Conservation (phyloP, 371 early-diverging fungal species). For the Mortierella sp. region DNA sequence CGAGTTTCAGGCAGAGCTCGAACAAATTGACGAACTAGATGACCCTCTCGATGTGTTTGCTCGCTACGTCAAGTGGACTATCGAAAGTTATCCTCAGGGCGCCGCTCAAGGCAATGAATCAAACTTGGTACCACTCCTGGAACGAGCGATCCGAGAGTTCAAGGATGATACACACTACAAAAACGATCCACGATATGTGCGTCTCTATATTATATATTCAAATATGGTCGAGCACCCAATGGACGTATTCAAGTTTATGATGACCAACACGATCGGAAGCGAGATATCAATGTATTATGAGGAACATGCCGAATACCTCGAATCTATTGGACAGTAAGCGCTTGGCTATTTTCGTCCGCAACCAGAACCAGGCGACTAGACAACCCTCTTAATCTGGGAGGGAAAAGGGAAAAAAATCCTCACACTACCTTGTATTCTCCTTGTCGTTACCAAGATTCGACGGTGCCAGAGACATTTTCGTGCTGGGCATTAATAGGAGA, state of each 20-base stretch:
- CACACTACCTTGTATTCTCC: background rate
- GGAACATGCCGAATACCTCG: conserved; percentile 77
- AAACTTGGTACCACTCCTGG: conserved; percentile 64
- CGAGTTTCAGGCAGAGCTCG: conserved; percentile 61
- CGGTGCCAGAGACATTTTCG: conserved; percentile 62
- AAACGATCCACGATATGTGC: conserved; percentile 81
- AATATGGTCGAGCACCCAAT: conserved; percentile 62
- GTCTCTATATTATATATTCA: conserved; percentile 78
- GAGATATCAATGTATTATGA: conserved; percentile 77
- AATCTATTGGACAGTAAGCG: conserved; percentile 59
- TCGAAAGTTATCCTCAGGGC: conserved; percentile 71
- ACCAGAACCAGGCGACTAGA: no score
- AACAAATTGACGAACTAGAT: conserved; percentile 60
- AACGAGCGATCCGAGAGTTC: conserved; percentile 69
- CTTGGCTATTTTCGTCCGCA: background rate
- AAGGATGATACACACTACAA: conserved; percentile 71
- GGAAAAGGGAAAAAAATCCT: background rate
- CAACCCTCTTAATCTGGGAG: background rate
- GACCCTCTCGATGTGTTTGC: conserved; percentile 84
- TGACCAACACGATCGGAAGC: conserved; percentile 76
- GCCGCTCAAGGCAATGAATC: conserved; percentile 64
- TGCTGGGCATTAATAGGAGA: conserved; percentile 61
- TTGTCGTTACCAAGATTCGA: conserved; percentile 54
- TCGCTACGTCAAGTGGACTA: conserved; percentile 79
- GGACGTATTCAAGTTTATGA: conserved; percentile 77